Evolutionary conservation across 129 eudicot species (phyloP).

Genomic region (Escallonia rubra): DNA sequence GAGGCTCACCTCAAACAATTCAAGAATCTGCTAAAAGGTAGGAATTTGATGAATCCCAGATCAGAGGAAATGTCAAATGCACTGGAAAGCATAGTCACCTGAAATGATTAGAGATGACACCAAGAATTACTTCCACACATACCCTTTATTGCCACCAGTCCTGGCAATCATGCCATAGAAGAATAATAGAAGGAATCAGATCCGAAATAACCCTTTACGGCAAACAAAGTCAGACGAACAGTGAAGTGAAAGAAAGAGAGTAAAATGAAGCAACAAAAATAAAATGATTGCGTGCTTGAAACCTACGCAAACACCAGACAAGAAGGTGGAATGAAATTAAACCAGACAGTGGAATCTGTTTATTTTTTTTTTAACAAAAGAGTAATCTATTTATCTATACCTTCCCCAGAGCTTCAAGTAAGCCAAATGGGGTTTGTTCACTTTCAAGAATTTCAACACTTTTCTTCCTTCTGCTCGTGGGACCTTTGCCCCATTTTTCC

Average conservation of each 20-base stretch:
- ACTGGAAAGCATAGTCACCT: conserved; percentile 44
- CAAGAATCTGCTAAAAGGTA: conserved; percentile 36
- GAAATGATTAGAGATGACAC: conserved; percentile 19
- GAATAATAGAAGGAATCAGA: not conserved
- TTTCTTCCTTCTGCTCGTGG: conserved; percentile 24
- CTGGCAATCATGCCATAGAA: conserved; percentile 9
- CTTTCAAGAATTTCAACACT: conserved; percentile 14
- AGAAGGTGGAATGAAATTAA: not conserved
- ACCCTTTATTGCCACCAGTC: conserved; percentile 11
- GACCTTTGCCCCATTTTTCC: conserved; percentile 24
- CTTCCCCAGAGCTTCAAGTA: conserved; percentile 9
- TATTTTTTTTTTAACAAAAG: not conserved
- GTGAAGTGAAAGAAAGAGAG: conserved; percentile 10
- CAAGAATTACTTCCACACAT: conserved; percentile 37
- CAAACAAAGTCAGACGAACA: conserved; percentile 18
- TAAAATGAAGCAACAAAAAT: not conserved
- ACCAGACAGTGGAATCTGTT: not conserved
- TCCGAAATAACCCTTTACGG: not conserved
- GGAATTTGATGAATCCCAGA: conserved; percentile 51
- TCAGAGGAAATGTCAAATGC: conserved; percentile 26
- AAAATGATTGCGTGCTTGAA: conserved; percentile 26
- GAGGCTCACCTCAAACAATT: conserved; percentile 43
- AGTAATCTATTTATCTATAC: conserved; percentile 8
- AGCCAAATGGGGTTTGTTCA: not conserved
- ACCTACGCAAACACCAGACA: conserved; percentile 18